Percentiles rank a stretch among this genome's conserved stretches.
phyloP scores from a whole-genome alignment of 306 rosid genomes.

The Cucumis melo region DNA sequence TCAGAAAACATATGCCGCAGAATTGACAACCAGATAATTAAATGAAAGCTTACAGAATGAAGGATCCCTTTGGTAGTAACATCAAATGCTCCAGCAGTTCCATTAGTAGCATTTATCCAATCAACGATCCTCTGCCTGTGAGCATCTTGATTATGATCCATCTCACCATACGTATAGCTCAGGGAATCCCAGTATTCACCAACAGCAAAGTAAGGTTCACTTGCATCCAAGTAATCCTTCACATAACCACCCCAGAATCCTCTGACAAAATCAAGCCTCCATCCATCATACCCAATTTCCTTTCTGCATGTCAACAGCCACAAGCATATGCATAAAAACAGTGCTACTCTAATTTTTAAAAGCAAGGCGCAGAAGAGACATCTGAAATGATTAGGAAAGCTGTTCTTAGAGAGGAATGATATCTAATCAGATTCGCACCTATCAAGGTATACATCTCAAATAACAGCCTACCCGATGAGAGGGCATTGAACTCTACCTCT shows the following conservation, averaged over 20 bases:
- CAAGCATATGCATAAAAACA: background rate
- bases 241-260: constrained; percentile 99
- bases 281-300: constrained; percentile 92
- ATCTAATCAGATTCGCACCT: background rate
- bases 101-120: constrained; percentile 87
- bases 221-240: constrained; percentile 77
- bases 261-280: constrained; percentile 97
- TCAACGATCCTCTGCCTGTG: constrained; percentile 94
- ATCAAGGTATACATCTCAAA: background rate
- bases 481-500: background rate
- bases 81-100: constrained; percentile 87
- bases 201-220: constrained; percentile 66
- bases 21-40: background rate
- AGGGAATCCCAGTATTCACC: constrained; percentile 99
- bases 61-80: constrained; percentile 97
- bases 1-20: background rate
- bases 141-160: constrained; percentile 95
- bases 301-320: constrained; percentile 33
- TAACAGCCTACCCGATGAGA: background rate
- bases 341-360: background rate
- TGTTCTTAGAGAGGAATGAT: background rate
- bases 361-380: background rate
- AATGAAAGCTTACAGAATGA: constrained; percentile 60
- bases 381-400: background rate
- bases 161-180: constrained; percentile 68